A percentile compares a stretch with the other conserved stretches of the same genome.
These are phyloP conservation scores for Zygoascus bituminiphila DNA, from an alignment of 805 yeast species.

Conservation along the genomic window DNA sequence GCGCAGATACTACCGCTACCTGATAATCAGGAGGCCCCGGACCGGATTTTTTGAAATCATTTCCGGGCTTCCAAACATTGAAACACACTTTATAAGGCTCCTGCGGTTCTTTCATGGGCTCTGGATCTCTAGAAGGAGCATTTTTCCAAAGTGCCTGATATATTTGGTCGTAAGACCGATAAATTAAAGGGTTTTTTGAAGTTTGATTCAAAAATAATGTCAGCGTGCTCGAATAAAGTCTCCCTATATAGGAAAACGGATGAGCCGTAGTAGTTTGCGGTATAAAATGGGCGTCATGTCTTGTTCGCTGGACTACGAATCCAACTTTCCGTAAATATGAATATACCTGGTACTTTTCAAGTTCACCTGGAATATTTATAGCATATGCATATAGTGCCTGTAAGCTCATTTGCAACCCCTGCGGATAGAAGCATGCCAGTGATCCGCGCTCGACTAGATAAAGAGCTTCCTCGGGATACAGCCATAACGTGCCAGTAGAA, in stretches of 20 bases:
- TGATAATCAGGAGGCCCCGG: constrained; percentile 73
- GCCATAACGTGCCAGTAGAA: constrained; percentile 39
- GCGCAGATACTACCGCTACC: constrained; percentile 46
- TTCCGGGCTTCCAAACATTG: constrained; percentile 74
- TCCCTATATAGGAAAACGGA: neutral
- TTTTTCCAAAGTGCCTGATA: constrained; percentile 17
- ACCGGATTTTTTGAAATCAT: constrained; percentile 52
- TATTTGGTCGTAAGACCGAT: constrained; percentile 14
- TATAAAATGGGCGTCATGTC: neutral
- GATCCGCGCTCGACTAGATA: constrained; percentile 80
- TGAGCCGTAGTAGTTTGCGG: neutral
- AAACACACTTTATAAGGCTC: constrained; percentile 37
- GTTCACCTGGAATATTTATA: constrained; percentile 33
- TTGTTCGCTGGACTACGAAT: constrained; percentile 44
- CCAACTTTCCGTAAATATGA: constrained; percentile 72
- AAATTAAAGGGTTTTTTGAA: constrained; percentile 1
- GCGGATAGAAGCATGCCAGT: constrained; percentile 29
- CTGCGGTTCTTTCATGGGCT: constrained; percentile 4
- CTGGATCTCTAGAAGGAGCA: constrained; percentile 2
- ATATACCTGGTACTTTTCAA: constrained; percentile 59
- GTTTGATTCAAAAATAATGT: neutral
- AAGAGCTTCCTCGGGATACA: constrained; percentile 60
- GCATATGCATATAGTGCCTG: constrained; percentile 55
- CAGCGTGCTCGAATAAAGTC: neutral
- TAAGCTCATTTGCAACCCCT: constrained; percentile 42